These are phyloP conservation scores for Dipteronia sinensis DNA, from an alignment of 345 rosid genomes.

Conservation along the genomic window DNA sequence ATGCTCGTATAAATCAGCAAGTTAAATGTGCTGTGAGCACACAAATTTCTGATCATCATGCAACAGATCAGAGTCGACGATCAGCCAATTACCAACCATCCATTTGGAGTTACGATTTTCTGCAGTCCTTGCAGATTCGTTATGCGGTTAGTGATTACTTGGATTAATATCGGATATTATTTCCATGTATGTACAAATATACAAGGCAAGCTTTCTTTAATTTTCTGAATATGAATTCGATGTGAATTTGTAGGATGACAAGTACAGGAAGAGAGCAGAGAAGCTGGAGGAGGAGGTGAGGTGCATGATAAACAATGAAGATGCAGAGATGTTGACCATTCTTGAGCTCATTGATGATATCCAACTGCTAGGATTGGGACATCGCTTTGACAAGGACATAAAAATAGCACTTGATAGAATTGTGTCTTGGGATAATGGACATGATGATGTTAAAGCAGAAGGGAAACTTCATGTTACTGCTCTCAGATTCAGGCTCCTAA, in stretches of 20 bases:
- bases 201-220: too few relatives aligned
- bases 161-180: too few relatives aligned
- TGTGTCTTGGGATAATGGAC: background rate
- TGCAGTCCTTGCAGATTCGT: conserved; percentile 16
- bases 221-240: too few relatives aligned
- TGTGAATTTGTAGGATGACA: conserved; percentile 13
- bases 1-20: background rate
- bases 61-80: background rate
- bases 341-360: conserved; percentile 48
- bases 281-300: conserved; percentile 37
- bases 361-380: conserved; percentile 40
- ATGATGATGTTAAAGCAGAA: background rate
- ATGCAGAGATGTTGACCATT: conserved; percentile 5
- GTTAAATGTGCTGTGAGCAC: background rate
- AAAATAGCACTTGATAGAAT: conserved; percentile 22
- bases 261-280: conserved; percentile 14
- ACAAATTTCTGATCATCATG: background rate
- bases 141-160: background rate
- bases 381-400: conserved; percentile 39
- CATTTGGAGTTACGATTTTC: conserved; percentile 18
- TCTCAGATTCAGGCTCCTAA: conserved; percentile 45
- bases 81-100: conserved; percentile 24
- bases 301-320: conserved; percentile 16
- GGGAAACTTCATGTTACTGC: conserved; percentile 32
- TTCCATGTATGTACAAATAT: too few relatives aligned